These are phyloP conservation scores for Phellopilus nigrolimitatus DNA, from an alignment of 1,284 basidiomycete species.

Conservation along the genomic window DNA sequence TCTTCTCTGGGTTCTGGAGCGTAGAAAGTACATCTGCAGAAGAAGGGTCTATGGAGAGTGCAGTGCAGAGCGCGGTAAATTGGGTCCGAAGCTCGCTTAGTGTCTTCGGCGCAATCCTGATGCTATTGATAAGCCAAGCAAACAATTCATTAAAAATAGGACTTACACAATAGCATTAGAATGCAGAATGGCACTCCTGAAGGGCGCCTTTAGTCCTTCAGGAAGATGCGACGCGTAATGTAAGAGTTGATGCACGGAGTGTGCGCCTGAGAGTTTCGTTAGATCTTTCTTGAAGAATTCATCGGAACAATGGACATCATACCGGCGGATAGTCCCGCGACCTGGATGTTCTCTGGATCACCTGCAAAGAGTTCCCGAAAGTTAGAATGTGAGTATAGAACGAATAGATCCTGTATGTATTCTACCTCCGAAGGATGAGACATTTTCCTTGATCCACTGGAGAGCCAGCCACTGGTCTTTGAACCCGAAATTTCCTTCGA, in stretches of 20 bases:
- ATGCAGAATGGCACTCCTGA: conserved; percentile 60
- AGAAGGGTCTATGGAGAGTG: conserved; percentile 50
- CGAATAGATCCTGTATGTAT: not conserved
- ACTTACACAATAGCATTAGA: conserved; percentile 71
- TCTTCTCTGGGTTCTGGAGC: conserved; percentile 44
- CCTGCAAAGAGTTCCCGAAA: conserved; percentile 33
- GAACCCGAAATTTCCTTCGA: conserved; percentile 74
- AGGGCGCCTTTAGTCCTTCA: conserved; percentile 50
- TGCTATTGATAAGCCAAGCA: too few relatives aligned
- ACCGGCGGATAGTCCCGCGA: conserved; percentile 71
- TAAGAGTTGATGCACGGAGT: conserved; percentile 71
- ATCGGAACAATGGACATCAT: not conserved
- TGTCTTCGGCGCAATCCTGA: conserved; percentile 49
- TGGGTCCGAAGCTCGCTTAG: conserved; percentile 53
- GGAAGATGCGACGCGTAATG: conserved; percentile 67
- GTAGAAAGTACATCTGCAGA: conserved; percentile 41
- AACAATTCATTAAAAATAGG: too few relatives aligned
- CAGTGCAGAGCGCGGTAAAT: conserved; percentile 53
- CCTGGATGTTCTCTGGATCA: conserved; percentile 51
- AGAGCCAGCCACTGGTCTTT: conserved; percentile 71
- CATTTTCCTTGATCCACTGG: conserved; percentile 58
- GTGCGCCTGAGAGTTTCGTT: conserved; percentile 45
- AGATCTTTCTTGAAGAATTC: not conserved
- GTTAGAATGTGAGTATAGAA: not conserved
- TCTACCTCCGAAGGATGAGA: conserved; percentile 54